Percentiles rank a stretch among this genome's conserved stretches.
phyloP scores from a whole-genome alignment of 2,329 filamentous ascomycete species.

The Raffaelea ambrosiae region DNA sequence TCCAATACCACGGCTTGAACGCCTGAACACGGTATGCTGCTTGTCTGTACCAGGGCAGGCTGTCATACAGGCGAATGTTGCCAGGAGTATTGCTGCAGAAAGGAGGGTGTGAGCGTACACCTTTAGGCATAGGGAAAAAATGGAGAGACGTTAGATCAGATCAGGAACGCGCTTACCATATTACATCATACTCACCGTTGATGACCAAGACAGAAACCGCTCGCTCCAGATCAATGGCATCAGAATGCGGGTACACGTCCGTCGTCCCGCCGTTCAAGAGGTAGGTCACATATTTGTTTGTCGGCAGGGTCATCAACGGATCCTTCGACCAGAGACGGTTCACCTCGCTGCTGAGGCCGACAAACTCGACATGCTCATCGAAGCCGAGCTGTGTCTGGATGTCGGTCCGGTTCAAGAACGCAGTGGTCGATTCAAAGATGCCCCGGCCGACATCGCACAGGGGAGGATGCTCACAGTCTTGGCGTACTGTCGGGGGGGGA shows the following conservation, averaged over 20 bases:
- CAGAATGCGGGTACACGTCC: neutral
- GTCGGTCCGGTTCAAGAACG: neutral
- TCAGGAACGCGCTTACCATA: neutral
- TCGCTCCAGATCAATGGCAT: neutral
- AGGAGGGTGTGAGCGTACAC: too few relatives aligned
- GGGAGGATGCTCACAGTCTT: neutral
- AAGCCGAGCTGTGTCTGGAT: neutral
- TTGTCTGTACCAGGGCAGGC: neutral
- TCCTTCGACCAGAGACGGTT: neutral
- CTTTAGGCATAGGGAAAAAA: too few relatives aligned
- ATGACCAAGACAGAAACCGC: neutral
- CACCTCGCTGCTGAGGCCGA: neutral
- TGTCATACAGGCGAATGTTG: neutral
- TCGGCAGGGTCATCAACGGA: neutral
- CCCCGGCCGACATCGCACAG: neutral
- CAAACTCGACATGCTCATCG: neutral
- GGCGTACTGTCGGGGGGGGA: too few relatives aligned
- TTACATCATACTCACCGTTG: neutral
- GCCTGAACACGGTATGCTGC: neutral
- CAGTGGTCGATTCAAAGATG: neutral
- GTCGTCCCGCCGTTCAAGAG: neutral
- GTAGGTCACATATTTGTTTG: neutral
- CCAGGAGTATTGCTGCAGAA: neutral
- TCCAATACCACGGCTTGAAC: neutral
- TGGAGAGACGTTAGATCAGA: too few relatives aligned